Evolutionary conservation across 1,284 basidiomycete genomes (phyloP), one percentile per base, ranked within the genome.

Genomic region (Rhodotorula sp.): DNA sequence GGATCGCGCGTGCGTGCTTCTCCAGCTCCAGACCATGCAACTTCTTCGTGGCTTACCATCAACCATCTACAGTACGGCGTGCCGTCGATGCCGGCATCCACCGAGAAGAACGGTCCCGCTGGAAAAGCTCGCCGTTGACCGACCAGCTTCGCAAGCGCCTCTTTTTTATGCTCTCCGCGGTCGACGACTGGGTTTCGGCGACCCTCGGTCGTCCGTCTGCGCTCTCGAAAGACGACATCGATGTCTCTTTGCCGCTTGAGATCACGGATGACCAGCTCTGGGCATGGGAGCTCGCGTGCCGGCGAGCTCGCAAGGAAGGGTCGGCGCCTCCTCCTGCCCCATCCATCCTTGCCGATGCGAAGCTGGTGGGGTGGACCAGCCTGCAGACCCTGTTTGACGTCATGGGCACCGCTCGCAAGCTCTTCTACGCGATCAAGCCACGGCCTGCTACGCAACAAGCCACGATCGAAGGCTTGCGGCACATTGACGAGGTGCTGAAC

Each of bases 181-280:
- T 77, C 49, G 77, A 78, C 56, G 67, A 67, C 20, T 67, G 43
- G 66, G 48, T 73, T 47, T 70, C 68, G 12, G 14, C 67, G 6
- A 86, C 86, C 1, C 84, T 94, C 26, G 93, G 92, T 16, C 84
- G 92, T 34, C 90, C 92, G 0, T 89, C 90, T 79, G 89, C 89
- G 5, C 87, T 93, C 58, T 90, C 92, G 70, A 91, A 93, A 71
- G 91, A 92, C 79, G 92, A 93, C 78, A 89, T 91, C 76, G 91
- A 93, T 77, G 82, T 91, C 6, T 89, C 91, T 3, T 23, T 26
- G n/a, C 91, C 91, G 1, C 82, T 91, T 14, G 90, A 91, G 78
- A 88, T 94, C 10, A 90, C 93, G 74, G 93, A 96, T 78, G 90
- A 93, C 74, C 69, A 65, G 7, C 69, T 78, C 8, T 58, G 68